Evolutionary conservation across 352 stramenopile species (phyloP), one percentile per base, ranked within the genome.

Genomic region (Phytophthora nicotianae): DNA sequence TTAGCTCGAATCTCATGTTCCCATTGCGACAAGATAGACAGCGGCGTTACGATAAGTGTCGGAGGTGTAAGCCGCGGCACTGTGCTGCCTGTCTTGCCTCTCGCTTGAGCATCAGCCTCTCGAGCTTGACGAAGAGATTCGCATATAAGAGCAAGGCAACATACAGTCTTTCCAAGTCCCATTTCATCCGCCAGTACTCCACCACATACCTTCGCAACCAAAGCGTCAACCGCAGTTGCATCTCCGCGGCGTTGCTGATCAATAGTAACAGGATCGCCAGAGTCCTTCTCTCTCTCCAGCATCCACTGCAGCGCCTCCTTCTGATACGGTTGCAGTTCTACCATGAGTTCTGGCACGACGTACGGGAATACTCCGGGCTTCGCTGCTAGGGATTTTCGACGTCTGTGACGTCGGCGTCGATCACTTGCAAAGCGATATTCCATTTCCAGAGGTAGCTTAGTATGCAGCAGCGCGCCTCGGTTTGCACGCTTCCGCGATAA

Each of bases 121-220:
- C 75, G 83, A 21, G 68, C 70, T 35, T 73, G 70, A 42, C 77
- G 70, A 6, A 91, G 57, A 29, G 77, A 90, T 62, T 89, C 75
- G 54, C 79, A 89, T 35, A 93, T 86, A 19, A 95, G 66, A 13
- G 83, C 83, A 23, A 97, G 79, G 20, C 87, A 93, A 46, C 87
- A 93, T 2, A 98, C 78, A 0, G 96, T 98, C 62, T 96, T 97
- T 13, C 90, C 90, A 21, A 97, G 63, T 0, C 89, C 90, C 89
- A 96, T 96, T 49, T 96, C 88, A 68, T 97, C 90, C 2, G 86
- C 88, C 6, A 97, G 58, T 17, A 97, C 84, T 13, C 90, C 90
- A 6, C 89, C 89, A 7, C 74, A 76, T n/a, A 87, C 65, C 13
- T 75, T 74, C 3, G 78, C 60, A 1, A 81, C 61, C 29, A 86